These are phyloP conservation scores for Amanita thiersii DNA, from an alignment of 768 basidiomycete species.

Conservation along the genomic window DNA sequence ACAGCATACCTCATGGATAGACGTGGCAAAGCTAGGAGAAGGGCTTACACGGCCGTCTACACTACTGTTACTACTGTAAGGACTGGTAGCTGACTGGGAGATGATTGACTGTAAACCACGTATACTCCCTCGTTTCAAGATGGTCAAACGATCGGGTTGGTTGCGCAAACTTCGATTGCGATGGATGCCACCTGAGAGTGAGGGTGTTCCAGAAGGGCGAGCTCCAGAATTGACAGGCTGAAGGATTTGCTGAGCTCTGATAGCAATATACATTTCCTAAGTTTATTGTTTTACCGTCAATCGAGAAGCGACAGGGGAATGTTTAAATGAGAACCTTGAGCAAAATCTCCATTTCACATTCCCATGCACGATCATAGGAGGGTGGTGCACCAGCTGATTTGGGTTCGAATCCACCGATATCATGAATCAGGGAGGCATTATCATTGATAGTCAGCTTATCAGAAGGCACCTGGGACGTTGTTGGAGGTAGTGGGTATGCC, in stretches of 20 bases:
- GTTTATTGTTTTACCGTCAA: no score
- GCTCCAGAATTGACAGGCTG: constrained; percentile 57
- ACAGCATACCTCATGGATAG: constrained; percentile 63
- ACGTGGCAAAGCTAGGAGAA: constrained; percentile 89
- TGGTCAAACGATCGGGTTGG: constrained; percentile 63
- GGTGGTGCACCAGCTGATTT: constrained; percentile 19
- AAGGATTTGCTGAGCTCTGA: constrained; percentile 86
- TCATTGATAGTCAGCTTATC: background rate
- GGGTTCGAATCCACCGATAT: constrained; percentile 16
- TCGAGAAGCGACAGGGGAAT: background rate
- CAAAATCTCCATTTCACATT: constrained; percentile 75
- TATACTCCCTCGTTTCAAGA: constrained; percentile 86
- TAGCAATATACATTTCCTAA: constrained; percentile 90
- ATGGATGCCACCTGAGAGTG: constrained; percentile 43
- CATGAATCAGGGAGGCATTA: constrained; percentile 13
- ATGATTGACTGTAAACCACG: constrained; percentile 81
- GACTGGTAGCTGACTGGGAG: constrained; percentile 57
- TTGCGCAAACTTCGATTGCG: constrained; percentile 70
- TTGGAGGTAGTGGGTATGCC: constrained; percentile 28
- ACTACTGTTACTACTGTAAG: constrained; percentile 78
- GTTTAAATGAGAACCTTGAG: constrained; percentile 54
- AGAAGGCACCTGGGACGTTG: constrained; percentile 12
- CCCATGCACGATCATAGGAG: constrained; percentile 67
- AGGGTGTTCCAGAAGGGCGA: constrained; percentile 47
- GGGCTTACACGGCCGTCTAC: constrained; percentile 90